phyloP scores from a whole-genome alignment of 2,329 filamentous ascomycete genomes.

The Curvularia sp. region DNA sequence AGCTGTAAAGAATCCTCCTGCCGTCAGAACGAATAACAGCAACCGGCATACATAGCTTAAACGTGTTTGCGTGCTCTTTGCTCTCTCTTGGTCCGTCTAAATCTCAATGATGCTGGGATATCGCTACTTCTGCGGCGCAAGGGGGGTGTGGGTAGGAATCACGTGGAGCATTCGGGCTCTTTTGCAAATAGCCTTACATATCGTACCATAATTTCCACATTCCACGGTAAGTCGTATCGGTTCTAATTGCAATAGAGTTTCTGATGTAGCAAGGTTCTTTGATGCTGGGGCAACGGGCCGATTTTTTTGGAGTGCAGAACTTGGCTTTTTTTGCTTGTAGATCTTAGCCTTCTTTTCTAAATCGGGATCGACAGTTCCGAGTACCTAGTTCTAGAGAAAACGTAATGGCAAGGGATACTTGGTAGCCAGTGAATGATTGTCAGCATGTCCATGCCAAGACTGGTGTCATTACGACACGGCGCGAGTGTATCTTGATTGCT shows the following conservation, averaged over 20 bases:
- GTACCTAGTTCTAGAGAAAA: background rate
- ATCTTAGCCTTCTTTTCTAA: background rate
- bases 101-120: background rate
- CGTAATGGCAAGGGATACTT: background rate
- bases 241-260: background rate
- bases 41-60: background rate
- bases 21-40: too few relatives aligned
- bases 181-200: background rate
- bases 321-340: background rate
- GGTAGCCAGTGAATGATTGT: background rate
- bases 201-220: background rate
- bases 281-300: background rate
- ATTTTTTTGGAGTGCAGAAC: background rate
- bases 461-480: background rate
- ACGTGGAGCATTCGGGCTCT: background rate
- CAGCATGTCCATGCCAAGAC: background rate
- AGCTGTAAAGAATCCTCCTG: too few relatives aligned
- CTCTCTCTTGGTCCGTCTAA: background rate
- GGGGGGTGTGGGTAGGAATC: background rate
- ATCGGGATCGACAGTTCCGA: background rate
- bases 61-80: background rate
- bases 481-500: background rate
- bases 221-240: background rate
- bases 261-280: background rate
- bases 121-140: background rate